Conservation (phyloP, 257 asterid species). For the Solanum medicagineum region DNA sequence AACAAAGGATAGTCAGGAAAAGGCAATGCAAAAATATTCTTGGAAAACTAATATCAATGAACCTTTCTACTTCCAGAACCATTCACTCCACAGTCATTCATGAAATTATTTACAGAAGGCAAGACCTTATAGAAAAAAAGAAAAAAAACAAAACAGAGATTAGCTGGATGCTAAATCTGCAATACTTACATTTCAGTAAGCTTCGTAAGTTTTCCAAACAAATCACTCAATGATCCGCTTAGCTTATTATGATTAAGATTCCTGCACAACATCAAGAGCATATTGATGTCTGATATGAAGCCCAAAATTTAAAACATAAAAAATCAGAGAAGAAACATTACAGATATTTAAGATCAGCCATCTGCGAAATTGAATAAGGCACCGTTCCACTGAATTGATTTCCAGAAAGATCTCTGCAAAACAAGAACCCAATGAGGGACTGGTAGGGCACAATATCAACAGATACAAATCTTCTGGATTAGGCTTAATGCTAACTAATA, state of each 20-base stretch:
- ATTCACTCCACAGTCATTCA: neutral
- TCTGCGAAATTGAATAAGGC: slow-evolving; percentile 48
- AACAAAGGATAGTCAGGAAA: neutral
- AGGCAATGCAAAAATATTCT: neutral
- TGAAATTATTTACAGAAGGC: neutral
- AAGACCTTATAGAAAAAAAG: neutral
- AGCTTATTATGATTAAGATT: slow-evolving; percentile 36
- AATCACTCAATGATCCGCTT: slow-evolving; percentile 38
- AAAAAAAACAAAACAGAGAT: neutral
- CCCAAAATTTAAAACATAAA: neutral
- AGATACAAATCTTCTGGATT: neutral
- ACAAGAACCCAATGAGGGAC: neutral
- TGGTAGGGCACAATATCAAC: neutral
- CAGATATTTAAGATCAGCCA: slow-evolving; percentile 27
- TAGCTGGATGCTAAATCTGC: neutral
- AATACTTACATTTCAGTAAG: slow-evolving; percentile 32
- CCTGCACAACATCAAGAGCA: slow-evolving; percentile 19
- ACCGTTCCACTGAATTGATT: slow-evolving; percentile 26
- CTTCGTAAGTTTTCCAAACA: slow-evolving; percentile 35
- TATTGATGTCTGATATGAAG: neutral
- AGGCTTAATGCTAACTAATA: neutral
- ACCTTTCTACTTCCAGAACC: neutral
- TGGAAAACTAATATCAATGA: neutral
- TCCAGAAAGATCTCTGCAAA: slow-evolving; percentile 31
- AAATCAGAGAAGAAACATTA: neutral